Conservation (phyloP, 179 eudicot genomes). For the Silene vulgaris region DNA sequence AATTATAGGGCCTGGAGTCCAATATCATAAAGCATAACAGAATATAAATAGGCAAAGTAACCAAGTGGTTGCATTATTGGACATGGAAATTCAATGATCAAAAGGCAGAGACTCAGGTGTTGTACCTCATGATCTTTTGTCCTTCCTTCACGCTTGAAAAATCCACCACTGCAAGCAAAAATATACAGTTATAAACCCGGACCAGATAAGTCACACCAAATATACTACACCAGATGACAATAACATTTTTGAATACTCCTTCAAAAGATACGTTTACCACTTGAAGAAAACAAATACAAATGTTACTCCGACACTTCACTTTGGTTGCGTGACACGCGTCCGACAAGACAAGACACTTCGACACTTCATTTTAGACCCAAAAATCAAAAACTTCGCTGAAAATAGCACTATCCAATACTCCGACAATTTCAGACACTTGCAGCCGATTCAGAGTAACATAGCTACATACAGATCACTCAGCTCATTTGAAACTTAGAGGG, state of each 20-base stretch:
- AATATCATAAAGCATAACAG: neutral
- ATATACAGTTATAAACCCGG: conserved; percentile 15
- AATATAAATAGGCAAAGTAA: neutral
- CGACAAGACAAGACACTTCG: no score
- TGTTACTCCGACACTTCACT: no score
- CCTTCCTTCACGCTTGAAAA: conserved; percentile 94
- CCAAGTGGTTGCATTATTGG: neutral
- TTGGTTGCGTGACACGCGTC: no score
- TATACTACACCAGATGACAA: conserved; percentile 4
- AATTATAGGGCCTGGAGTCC: neutral
- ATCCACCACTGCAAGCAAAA: conserved; percentile 69
- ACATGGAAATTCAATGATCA: conserved; percentile 7
- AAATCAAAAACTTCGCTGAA: no score
- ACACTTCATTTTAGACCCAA: no score
- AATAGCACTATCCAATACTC: no score
- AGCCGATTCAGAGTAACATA: no score
- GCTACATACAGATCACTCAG: neutral
- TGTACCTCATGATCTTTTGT: conserved; percentile 94
- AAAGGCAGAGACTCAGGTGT: conserved; percentile 18
- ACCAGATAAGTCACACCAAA: conserved; percentile 6
- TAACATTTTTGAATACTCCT: conserved; percentile 4
- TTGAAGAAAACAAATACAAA: neutral
- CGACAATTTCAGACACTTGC: no score
- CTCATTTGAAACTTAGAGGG: conserved; percentile 4
- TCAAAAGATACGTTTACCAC: conserved; percentile 3